Conservation (phyloP, 176 grass and related monocot genomes). For the Miscanthus lutarioriparius region DNA sequence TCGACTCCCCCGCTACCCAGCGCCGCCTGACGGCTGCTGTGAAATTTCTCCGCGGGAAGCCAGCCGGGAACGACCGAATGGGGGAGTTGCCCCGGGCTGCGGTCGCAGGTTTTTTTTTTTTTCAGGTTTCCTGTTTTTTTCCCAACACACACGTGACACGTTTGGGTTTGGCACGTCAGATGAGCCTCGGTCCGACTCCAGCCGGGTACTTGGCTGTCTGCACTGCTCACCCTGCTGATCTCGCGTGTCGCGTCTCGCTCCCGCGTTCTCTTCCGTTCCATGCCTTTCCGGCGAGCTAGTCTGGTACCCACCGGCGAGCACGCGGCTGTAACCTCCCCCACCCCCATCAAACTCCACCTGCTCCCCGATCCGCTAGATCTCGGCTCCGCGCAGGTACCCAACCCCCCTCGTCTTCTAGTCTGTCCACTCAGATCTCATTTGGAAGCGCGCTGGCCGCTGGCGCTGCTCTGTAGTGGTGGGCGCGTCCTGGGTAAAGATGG, state of each 20-base stretch:
- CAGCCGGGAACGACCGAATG: no score
- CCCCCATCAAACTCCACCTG: not conserved
- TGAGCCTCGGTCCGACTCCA: no score
- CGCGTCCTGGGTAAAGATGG: not conserved
- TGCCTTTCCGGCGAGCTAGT: not conserved
- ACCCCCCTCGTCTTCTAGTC: not conserved
- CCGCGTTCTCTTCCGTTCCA: not conserved
- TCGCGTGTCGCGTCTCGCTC: not conserved
- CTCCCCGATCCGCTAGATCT: not conserved
- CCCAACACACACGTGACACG: no score
- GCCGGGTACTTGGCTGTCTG: no score
- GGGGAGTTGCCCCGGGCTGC: no score
- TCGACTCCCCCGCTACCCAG: no score
- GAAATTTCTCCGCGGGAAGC: no score
- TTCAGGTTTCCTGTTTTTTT: no score
- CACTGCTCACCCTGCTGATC: not conserved
- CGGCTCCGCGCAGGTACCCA: not conserved
- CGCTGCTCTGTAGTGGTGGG: not conserved
- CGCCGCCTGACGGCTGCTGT: no score
- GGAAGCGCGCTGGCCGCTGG: not conserved
- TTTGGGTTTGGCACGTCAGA: no score
- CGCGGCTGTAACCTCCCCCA: not conserved
- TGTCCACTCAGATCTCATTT: not conserved
- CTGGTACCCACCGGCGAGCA: not conserved
- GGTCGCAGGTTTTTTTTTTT: no score